Evolutionary conservation across 306 rosid species (phyloP), one percentile per base, ranked within the genome.

Genomic region (Acacia confusa): DNA sequence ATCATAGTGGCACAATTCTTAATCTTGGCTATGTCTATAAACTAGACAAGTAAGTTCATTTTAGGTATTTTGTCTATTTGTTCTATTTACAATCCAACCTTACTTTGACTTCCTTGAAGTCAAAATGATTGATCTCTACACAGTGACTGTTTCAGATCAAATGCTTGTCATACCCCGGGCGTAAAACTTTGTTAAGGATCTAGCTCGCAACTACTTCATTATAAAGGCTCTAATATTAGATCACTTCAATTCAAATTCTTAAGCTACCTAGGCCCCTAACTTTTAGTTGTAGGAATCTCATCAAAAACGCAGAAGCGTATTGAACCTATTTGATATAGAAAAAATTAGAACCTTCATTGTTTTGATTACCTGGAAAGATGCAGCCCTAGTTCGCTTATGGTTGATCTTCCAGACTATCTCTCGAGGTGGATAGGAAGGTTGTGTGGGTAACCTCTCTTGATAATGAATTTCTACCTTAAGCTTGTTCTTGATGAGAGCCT

Each of bases 1-100:
- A 95, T 69, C 92, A 94, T 30, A 92, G 97, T 60, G 98, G 94
- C 77, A 92, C 98, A 15, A 63, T 89, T 70, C 97, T 92, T 70
- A 97, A 94, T 86, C 91, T 94, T 12, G 19, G 17, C 6, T 16
- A 80, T 32, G 83, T 79, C 16, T 94, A 87, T 71, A 44, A 84
- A 45, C 79, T 2, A 9, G 44, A 77, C 14, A 50, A 17, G 97
- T 92, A 44, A 83, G 89, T 74, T 12, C 44, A 43, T 70, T 41
- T 9, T 20, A 3, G 38, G 14, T 65, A 61, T 78, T 75, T 72
- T 40, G 27, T n/a, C n/a, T n/a, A n/a, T n/a, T n/a, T n/a, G n/a
- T n/a, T 52, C 48, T 63, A 17, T 20, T 41, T 30, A 11, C 24
- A 0, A 0, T 86, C 87, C 88, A 34, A n/a, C 0, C 78, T 58